phyloP scores from a whole-genome alignment of 164 flowering plant species.

The Macadamia tetraphylla region DNA sequence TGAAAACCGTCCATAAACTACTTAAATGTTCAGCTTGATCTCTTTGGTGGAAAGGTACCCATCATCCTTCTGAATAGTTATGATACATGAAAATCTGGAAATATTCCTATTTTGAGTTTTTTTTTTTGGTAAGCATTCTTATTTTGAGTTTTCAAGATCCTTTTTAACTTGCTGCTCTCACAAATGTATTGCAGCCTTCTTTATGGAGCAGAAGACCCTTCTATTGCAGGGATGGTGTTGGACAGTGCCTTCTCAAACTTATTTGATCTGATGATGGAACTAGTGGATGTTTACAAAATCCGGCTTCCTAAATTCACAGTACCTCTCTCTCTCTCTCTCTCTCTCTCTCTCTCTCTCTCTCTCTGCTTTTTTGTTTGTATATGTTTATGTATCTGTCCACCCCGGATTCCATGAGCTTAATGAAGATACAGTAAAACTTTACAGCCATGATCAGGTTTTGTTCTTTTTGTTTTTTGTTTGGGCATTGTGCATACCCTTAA shows the following conservation, averaged over 20 bases:
- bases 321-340: conserved; percentile 12
- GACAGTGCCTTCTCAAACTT: conserved; percentile 95
- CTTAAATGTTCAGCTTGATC: too few species aligned
- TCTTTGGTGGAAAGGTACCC: too few species aligned
- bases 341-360: conserved; percentile 9
- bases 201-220: conserved; percentile 97
- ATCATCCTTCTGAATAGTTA: neutral
- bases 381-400: neutral
- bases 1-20: too few species aligned
- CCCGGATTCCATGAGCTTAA: too few species aligned
- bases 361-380: neutral
- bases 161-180: neutral
- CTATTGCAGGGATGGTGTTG: conserved; percentile 93
- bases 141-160: neutral
- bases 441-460: too few species aligned
- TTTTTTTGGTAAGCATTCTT: too few species aligned
- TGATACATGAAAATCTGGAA: neutral
- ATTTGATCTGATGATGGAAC: conserved; percentile 94
- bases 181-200: conserved; percentile 62
- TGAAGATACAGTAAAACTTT: too few species aligned
- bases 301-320: conserved; percentile 95
- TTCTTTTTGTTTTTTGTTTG: too few species aligned
- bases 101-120: too few species aligned
- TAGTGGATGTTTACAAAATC: conserved; percentile 86
- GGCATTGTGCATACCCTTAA: too few species aligned